phyloP scores from a whole-genome alignment of 148 eudicot genomes.

The Vaccinium macrocarpon region DNA sequence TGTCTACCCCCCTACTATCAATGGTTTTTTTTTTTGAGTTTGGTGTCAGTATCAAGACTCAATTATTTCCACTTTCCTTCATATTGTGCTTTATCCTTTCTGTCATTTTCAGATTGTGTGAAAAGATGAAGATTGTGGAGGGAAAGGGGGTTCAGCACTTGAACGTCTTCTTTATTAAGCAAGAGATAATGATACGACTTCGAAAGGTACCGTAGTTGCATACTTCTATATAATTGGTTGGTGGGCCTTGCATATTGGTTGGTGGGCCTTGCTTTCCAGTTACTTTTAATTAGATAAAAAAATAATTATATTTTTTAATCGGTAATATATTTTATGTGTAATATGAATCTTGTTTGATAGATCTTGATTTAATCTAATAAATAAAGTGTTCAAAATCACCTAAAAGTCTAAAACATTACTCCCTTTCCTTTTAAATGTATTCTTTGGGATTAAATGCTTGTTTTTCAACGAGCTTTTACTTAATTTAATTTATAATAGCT shows the following conservation, averaged over 20 bases:
- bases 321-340: too few relatives aligned
- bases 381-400: too few relatives aligned
- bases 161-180: slow-evolving; percentile 18
- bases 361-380: too few relatives aligned
- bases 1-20: too few relatives aligned
- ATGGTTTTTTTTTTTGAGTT: not conserved
- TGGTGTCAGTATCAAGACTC: slow-evolving; percentile 23
- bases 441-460: too few relatives aligned
- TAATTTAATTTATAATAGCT: too few relatives aligned
- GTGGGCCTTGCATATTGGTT: not conserved
- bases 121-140: slow-evolving; percentile 10
- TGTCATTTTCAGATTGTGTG: slow-evolving; percentile 24
- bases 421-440: too few relatives aligned
- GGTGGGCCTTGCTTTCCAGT: slow-evolving; percentile 7
- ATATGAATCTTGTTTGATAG: too few relatives aligned
- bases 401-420: too few relatives aligned
- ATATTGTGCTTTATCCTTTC: slow-evolving; percentile 15
- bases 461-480: too few relatives aligned
- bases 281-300: too few relatives aligned
- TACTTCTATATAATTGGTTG: not conserved
- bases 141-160: slow-evolving; percentile 22
- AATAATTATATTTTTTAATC: too few relatives aligned
- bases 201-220: slow-evolving; percentile 20
- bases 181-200: slow-evolving; percentile 15
- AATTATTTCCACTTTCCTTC: slow-evolving; percentile 27